Base-by-base conservation (phyloP, 2,329 filamentous ascomycete genomes). In the Sphaceloma murrayae region DNA sequence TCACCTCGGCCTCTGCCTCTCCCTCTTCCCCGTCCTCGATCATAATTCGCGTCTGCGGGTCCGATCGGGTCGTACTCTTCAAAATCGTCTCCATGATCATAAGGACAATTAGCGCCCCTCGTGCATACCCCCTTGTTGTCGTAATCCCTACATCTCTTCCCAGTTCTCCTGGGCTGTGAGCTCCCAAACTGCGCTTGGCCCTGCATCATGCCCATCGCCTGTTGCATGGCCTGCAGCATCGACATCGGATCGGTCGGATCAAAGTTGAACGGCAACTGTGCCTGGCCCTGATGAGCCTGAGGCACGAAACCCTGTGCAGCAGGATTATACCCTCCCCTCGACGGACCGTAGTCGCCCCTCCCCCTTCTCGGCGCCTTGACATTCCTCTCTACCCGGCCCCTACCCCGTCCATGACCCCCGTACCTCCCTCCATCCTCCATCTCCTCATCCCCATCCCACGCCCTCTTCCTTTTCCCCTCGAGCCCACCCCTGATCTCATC, bases 51-150 rank as follows among this genome's bases (percentile, higher is more conserved):
- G 39, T 64, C 60, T 34, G 54, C 55, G 44, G 21, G 52, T 7
- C 40, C 21, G 17, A 65, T 67, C 3, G 75, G 75, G 53, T 81
- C 77, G 53, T 81, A 80, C 54, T 77, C 75, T 63, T 57, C 53
- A 30, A 70, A 58, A 49, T 77, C 70, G 40, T 70, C 68, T 6
- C 74, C 77, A 56, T 89, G 84, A 52, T 85, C 77, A 53, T 75
- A 86, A 29, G 68, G 72, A 61, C 84, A 88, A 16, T 70, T 73
- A 53, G 69, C 75, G 2, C 82, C 81, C 29, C 77, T 67, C 4
- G 77, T 71, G 56, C 84, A 88, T 54, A 74, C 85, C 0, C 84
- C 84, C 52, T 83, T 83, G 1, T 66, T 74, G 47, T 85, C 80
- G 53, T 82, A 86, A 58, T 85, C 79, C 46, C 74, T 69, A 56